These are phyloP conservation scores for Aspergillus sp. DNA, from an alignment of 2,329 filamentous ascomycete genomes.

Conservation along the genomic window DNA sequence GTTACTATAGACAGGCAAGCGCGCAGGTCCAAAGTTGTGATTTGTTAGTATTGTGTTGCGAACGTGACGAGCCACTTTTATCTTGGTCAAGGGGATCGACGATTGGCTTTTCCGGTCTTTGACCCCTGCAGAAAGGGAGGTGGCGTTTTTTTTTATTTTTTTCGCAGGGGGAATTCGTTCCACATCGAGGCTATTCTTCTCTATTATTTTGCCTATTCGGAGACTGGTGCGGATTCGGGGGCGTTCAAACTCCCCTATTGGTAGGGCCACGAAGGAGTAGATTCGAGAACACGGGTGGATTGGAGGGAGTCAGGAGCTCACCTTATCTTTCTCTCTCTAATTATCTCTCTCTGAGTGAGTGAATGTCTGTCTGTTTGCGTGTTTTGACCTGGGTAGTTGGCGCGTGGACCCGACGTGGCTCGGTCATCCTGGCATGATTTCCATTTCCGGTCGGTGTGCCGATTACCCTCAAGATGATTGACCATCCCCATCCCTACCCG, in stretches of 20 bases:
- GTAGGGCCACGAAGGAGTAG: background rate
- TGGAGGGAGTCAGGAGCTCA: background rate
- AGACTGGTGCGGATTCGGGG: background rate
- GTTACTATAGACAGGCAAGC: background rate
- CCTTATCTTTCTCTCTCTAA: too few relatives aligned
- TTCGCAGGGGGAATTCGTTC: background rate
- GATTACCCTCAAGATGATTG: background rate
- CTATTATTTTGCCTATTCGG: background rate
- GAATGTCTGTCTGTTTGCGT: too few relatives aligned
- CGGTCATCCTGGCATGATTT: background rate
- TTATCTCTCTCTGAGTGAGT: too few relatives aligned
- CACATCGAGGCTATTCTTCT: background rate
- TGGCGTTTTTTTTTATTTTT: background rate
- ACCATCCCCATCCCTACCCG: background rate
- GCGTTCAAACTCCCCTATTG: background rate
- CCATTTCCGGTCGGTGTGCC: background rate
- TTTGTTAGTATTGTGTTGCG: background rate
- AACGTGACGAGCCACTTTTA: background rate
- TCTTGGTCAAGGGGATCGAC: background rate
- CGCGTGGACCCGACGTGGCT: too few relatives aligned
- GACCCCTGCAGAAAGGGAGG: background rate
- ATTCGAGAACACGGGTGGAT: background rate
- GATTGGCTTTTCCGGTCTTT: background rate
- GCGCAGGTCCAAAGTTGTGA: background rate
- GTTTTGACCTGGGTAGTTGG: too few relatives aligned